Conservation (phyloP, 306 rosid genomes). For the Arachis hypogaea region DNA sequence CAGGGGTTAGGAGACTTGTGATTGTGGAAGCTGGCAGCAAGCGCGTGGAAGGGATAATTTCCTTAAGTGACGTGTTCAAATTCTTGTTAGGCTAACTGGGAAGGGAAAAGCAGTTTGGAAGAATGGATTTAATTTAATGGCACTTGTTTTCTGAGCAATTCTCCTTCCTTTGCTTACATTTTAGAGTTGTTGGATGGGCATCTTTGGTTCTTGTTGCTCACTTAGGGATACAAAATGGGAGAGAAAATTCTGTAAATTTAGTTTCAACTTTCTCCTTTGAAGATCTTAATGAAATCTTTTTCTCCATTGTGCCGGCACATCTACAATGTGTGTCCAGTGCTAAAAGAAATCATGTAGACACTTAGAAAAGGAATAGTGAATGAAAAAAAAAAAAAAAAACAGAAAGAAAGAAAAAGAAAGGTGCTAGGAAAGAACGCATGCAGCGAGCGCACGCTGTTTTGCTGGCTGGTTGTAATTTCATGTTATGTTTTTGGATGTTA, state of each 20-base stretch:
- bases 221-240: constrained; percentile 52
- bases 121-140: neutral
- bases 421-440: constrained; percentile 12
- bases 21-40: constrained; percentile 91
- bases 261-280: constrained; percentile 44
- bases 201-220: constrained; percentile 40
- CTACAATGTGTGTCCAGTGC: constrained; percentile 54
- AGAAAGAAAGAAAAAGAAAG: constrained; percentile 11
- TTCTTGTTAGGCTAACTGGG: constrained; percentile 68
- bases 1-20: constrained; percentile 88
- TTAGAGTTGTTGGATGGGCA: constrained; percentile 35
- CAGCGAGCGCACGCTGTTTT: constrained; percentile 3
- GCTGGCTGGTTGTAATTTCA: constrained; percentile 38
- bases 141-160: constrained; percentile 33
- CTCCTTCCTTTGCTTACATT: constrained; percentile 36
- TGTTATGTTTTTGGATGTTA: constrained; percentile 12
- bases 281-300: constrained; percentile 31
- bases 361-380: neutral
- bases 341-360: constrained; percentile 42
- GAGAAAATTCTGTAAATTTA: constrained; percentile 65
- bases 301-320: constrained; percentile 59
- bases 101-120: constrained; percentile 30
- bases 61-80: constrained; percentile 76
- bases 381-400: no score
- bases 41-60: constrained; percentile 87